Evolutionary conservation across 2,329 filamentous ascomycete genomes (phyloP).

Genomic region (Fusarium sarcochroum): DNA sequence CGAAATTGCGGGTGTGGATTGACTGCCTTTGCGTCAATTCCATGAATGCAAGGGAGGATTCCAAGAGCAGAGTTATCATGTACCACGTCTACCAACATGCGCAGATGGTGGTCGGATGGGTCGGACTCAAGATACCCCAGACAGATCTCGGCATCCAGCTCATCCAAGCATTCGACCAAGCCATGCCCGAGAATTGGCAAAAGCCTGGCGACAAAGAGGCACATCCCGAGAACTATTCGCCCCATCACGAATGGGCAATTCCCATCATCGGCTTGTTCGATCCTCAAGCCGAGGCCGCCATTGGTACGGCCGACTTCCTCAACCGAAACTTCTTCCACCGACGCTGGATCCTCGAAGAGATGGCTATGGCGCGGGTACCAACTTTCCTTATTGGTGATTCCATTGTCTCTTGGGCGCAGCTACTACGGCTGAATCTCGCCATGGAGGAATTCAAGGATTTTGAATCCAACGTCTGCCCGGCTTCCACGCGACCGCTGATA

Average conservation of each 20-base stretch:
- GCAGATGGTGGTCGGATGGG: constrained; percentile 53
- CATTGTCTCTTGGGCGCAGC: constrained; percentile 55
- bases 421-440: constrained; percentile 53
- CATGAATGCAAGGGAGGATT: constrained; percentile 48
- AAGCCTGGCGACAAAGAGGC: constrained; percentile 52
- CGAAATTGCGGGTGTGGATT: constrained; percentile 50
- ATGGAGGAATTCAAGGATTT: constrained; percentile 56
- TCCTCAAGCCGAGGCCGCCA: constrained; percentile 42
- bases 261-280: constrained; percentile 46
- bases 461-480: constrained; percentile 50
- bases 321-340: constrained; percentile 53
- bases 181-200: constrained; percentile 52
- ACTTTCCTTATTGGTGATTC: constrained; percentile 53
- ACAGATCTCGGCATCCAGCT: constrained; percentile 47
- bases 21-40: constrained; percentile 52
- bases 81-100: constrained; percentile 49
- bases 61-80: constrained; percentile 49
- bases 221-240: constrained; percentile 54
- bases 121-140: constrained; percentile 49
- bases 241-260: constrained; percentile 50
- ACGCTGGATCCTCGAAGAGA: constrained; percentile 56
- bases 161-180: constrained; percentile 49
- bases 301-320: constrained; percentile 49
- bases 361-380: constrained; percentile 52
- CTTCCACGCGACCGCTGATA: constrained; percentile 10